A percentile compares a stretch with the other conserved stretches of the same genome.
These are phyloP conservation scores for Chlorella sp. DNA, from an alignment of 139 green algal species.

Conservation along the genomic window DNA sequence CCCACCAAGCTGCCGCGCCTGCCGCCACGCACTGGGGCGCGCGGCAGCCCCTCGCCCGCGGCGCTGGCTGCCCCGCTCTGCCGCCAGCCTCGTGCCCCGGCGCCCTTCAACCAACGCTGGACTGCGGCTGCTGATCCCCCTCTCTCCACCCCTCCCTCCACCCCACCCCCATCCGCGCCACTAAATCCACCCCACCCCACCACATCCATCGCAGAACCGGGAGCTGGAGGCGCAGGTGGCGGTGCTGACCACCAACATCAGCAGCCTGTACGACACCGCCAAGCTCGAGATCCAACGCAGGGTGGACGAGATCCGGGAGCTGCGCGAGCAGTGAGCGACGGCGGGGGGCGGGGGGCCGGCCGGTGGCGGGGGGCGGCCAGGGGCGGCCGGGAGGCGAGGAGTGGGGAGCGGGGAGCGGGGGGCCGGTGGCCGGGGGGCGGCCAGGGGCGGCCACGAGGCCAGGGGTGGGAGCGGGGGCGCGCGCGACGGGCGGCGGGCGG, in stretches of 20 bases:
- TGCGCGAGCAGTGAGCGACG: conserved; percentile 38
- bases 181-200: not conserved
- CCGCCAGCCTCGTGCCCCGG: not conserved
- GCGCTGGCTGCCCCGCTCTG: not conserved
- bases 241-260: conserved; percentile 68
- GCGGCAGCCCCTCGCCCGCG: not conserved
- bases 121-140: not conserved
- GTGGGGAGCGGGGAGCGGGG: too few relatives aligned
- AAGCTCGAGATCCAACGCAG: conserved; percentile 72
- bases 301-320: conserved; percentile 52
- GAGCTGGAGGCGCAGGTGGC: conserved; percentile 37
- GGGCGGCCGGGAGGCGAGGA: too few relatives aligned
- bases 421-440: too few relatives aligned
- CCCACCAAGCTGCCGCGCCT: not conserved
- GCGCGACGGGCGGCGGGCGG: too few relatives aligned
- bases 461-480: too few relatives aligned
- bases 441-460: too few relatives aligned
- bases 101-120: not conserved
- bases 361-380: too few relatives aligned
- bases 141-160: not conserved
- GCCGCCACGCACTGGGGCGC: not conserved
- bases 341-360: too few relatives aligned
- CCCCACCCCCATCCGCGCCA: not conserved
- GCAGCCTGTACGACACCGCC: conserved; percentile 72
- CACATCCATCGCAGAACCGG: conserved; percentile 34